A percentile compares a stretch with the other conserved stretches of the same genome.
Evolutionary conservation across 75 land plant species (phyloP).

Genomic region (Gnetum montanum): DNA sequence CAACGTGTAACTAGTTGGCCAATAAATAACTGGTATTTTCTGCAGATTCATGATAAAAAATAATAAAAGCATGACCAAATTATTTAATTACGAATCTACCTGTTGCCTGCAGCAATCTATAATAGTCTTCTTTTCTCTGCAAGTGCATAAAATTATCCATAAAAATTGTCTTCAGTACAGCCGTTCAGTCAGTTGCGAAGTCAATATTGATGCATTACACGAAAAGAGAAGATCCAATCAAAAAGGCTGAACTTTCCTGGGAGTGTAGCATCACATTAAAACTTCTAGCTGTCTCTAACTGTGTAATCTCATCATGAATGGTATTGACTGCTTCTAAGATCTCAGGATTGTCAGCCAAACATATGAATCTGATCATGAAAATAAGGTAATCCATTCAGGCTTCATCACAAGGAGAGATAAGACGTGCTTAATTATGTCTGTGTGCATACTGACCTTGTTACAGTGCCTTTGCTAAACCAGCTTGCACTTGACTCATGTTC

Average conservation of each 20-base stretch:
- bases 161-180: too few relatives aligned
- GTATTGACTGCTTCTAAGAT: constrained; percentile 10
- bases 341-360: constrained; percentile 15
- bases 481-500: background rate
- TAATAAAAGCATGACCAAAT: too few relatives aligned
- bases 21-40: too few relatives aligned
- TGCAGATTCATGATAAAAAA: too few relatives aligned
- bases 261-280: background rate
- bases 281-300: constrained; percentile 12
- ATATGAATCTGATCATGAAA: constrained; percentile 6
- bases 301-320: constrained; percentile 12
- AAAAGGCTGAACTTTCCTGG: constrained; percentile 1
- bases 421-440: background rate
- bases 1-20: too few relatives aligned
- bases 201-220: too few relatives aligned
- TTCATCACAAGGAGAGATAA: background rate
- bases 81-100: too few relatives aligned
- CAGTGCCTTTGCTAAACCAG: constrained; percentile 25
- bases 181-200: too few relatives aligned
- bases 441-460: constrained; percentile 7
- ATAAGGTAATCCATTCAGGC: background rate
- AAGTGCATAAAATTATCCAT: too few relatives aligned
- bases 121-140: too few relatives aligned
- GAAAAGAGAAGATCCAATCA: too few relatives aligned
- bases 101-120: too few relatives aligned